Base-by-base conservation (phyloP, 208 protist genomes). In the Strigomonas galati region DNA sequence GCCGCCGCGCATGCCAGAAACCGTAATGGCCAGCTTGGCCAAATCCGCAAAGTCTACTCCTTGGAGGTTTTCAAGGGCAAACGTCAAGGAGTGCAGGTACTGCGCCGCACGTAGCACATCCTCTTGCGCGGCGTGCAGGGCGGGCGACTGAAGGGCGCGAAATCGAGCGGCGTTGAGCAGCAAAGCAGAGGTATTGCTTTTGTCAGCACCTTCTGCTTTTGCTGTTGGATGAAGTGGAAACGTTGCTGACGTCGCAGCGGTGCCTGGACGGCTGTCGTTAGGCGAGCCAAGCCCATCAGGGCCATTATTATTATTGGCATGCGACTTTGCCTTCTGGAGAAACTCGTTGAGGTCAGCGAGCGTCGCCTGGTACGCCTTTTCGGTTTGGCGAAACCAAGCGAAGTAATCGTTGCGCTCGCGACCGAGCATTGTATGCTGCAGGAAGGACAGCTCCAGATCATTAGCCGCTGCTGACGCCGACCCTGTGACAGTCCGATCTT, bases 11-110 rank as follows among this genome's bases (percentile, higher is more conserved):
- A 49, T 62, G 32, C 15, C 15, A 46, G 40, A 9, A 1, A 46
- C 40, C 10, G 40, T 17, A 19, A 46, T 46, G 40, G 6, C 19
- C 9, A 46, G 40, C 40, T 46, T 46, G 40, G 15, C 40, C 15
- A 46, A 1, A 55, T 63, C 64, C 66, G 3, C 27, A 70, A 80
- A 86, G 52, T 87, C 78, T 5, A 94, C 70, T 5, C 56, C 26
- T 28, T 66, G 23, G 14, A 95, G 64, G 10, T 80, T 53, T 28
- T 92, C 89, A 2, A 95, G 66, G 2, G 84, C 79, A 58, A 92
- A 85, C 28, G 71, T 75, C 6, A 91, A 28, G 2, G 60, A 61
- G 37, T 74, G 71, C 19, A 88, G 79, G 59, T 72, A 72, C 52
- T 82, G 85, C 17, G 69, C 63, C 0, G 80, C 78, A 0, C 73